phyloP scores from a whole-genome alignment of 2,329 filamentous ascomycete species.

The Akanthomyces muscarius region DNA sequence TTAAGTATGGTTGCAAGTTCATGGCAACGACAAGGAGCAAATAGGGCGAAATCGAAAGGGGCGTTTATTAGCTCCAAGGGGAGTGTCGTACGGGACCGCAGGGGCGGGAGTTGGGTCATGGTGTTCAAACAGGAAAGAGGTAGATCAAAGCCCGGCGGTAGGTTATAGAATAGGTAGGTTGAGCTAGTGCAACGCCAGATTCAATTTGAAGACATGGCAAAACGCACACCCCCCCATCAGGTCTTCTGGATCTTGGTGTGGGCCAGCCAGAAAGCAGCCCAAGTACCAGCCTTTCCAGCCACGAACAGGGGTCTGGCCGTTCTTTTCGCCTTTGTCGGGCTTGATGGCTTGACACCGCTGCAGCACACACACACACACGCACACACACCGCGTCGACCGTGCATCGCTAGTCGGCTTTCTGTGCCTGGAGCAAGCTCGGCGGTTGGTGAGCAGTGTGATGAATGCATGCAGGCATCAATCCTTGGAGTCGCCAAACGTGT shows the following conservation, averaged over 20 bases:
- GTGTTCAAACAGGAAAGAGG: slow-evolving; percentile 15
- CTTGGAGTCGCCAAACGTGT: slow-evolving; percentile 27
- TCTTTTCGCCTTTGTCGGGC: slow-evolving; percentile 19
- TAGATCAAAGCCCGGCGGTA: slow-evolving; percentile 16
- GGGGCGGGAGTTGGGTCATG: slow-evolving; percentile 2
- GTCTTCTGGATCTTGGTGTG: slow-evolving; percentile 35
- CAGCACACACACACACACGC: not conserved
- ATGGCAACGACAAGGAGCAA: slow-evolving; percentile 15
- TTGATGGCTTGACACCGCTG: not conserved
- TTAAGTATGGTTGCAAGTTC: slow-evolving; percentile 17
- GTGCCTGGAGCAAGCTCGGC: slow-evolving; percentile 14
- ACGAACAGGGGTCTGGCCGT: slow-evolving; percentile 18
- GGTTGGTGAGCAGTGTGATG: slow-evolving; percentile 24
- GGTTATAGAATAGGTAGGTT: slow-evolving; percentile 12
- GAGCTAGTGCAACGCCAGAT: slow-evolving; percentile 18
- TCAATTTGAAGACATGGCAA: slow-evolving; percentile 14
- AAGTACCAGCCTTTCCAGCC: slow-evolving; percentile 6
- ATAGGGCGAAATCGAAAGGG: slow-evolving; percentile 17
- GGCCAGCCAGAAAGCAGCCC: slow-evolving; percentile 28
- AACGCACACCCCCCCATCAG: slow-evolving; percentile 23
- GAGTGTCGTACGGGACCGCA: slow-evolving; percentile 9
- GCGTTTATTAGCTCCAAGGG: slow-evolving; percentile 13
- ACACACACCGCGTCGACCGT: not conserved
- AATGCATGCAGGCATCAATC: slow-evolving; percentile 15
- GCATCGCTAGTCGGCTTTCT: not conserved